Evolutionary conservation across 495 filamentous ascomycete genomes (phyloP).

Genomic region (Beverwykella pulmonaria): DNA sequence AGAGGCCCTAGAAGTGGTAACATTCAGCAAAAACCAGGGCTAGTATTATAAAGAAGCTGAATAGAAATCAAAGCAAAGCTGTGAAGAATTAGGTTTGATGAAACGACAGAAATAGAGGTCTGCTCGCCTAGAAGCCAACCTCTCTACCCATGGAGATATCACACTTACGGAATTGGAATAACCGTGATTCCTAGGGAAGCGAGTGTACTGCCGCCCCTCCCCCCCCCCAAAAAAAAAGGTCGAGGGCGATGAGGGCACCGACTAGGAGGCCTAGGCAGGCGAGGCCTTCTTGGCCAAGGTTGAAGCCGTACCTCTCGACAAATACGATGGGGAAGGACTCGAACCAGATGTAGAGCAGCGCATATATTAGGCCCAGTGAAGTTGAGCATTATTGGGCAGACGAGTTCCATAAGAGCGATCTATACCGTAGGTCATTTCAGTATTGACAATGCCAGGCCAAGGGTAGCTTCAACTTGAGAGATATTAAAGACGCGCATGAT

Average conservation of each 20-base stretch:
- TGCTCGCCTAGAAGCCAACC: no score
- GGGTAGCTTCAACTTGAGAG: constrained; percentile 50
- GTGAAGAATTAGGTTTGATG: no score
- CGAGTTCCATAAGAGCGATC: constrained; percentile 43
- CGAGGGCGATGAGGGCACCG: constrained; percentile 47
- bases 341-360: constrained; percentile 61
- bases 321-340: constrained; percentile 62
- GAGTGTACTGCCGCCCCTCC: constrained; percentile 41
- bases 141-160: constrained; percentile 44
- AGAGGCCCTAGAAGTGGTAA: no score
- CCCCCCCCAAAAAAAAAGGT: constrained; percentile 51
- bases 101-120: no score
- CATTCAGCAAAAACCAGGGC: no score
- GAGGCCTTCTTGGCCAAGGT: constrained; percentile 51
- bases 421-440: constrained; percentile 50
- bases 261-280: constrained; percentile 57
- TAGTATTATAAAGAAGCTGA: not conserved
- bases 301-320: constrained; percentile 53
- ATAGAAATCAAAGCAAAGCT: no score
- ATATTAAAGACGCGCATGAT: constrained; percentile 53
- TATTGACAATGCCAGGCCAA: constrained; percentile 57
- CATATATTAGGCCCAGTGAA: constrained; percentile 58
- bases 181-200: constrained; percentile 44
- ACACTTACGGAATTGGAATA: constrained; percentile 47
- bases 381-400: constrained; percentile 49